phyloP scores from a whole-genome alignment of 495 filamentous ascomycete species.

The Neurospora tetraspora region DNA sequence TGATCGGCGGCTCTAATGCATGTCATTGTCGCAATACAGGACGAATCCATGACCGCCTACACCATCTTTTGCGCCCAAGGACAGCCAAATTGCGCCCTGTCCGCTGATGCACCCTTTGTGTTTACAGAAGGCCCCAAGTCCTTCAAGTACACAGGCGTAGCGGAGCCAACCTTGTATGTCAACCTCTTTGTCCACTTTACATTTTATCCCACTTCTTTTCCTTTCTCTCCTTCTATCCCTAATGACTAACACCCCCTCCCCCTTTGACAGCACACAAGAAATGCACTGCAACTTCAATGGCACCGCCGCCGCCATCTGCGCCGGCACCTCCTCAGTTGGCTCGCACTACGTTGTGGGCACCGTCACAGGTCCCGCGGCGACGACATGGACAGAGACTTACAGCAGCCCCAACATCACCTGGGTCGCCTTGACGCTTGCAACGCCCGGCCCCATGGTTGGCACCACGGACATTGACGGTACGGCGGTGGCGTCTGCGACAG shows the following conservation, averaged over 20 bases:
- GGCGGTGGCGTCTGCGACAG: slow-evolving; percentile 5
- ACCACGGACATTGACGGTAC: slow-evolving; percentile 15
- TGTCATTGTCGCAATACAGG: slow-evolving; percentile 7
- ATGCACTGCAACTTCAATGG: slow-evolving; percentile 23
- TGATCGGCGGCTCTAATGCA: neutral
- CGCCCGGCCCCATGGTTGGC: slow-evolving; percentile 14
- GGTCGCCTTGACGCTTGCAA: slow-evolving; percentile 27
- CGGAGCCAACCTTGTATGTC: slow-evolving; percentile 20
- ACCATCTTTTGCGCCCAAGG: slow-evolving; percentile 31
- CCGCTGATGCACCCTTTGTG: slow-evolving; percentile 25
- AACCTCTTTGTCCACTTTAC: neutral
- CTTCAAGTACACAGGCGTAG: slow-evolving; percentile 16
- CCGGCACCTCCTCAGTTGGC: slow-evolving; percentile 23
- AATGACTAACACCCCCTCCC: neutral
- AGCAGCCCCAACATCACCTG: slow-evolving; percentile 21
- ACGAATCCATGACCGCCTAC: slow-evolving; percentile 23
- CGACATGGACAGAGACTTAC: slow-evolving; percentile 24
- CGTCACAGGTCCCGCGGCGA: slow-evolving; percentile 22
- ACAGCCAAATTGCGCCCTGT: slow-evolving; percentile 15
- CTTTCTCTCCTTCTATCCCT: neutral
- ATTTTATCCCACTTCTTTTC: neutral
- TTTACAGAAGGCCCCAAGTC: slow-evolving; percentile 29
- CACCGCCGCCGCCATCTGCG: slow-evolving; percentile 28
- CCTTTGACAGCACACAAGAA: slow-evolving; percentile 20
- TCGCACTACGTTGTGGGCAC: slow-evolving; percentile 16